Conservation (phyloP, 345 rosid species). For the Cardiospermum halicacabum region DNA sequence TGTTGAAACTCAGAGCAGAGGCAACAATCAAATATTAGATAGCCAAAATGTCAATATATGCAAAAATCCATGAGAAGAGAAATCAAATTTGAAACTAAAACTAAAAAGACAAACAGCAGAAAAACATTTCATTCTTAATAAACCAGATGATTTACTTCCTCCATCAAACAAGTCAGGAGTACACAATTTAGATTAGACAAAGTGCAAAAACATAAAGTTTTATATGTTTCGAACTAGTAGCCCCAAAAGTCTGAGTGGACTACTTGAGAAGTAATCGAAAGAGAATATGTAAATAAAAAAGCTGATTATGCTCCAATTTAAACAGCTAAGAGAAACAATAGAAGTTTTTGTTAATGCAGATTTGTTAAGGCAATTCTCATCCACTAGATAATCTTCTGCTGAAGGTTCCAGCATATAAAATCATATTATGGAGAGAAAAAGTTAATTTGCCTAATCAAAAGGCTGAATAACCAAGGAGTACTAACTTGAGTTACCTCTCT, state of each 20-base stretch:
- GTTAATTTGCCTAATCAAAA: neutral
- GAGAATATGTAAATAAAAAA: neutral
- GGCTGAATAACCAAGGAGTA: neutral
- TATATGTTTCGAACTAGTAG: neutral
- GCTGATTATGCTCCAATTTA: neutral
- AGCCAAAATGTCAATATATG: neutral
- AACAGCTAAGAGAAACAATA: neutral
- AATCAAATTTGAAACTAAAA: neutral
- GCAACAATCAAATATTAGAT: neutral
- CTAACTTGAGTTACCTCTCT: neutral
- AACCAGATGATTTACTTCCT: neutral
- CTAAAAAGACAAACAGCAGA: neutral
- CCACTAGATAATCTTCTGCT: neutral
- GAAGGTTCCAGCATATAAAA: neutral
- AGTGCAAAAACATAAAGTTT: neutral
- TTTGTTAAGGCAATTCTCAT: neutral
- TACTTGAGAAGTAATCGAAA: neutral
- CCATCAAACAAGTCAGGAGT: neutral
- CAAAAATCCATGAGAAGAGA: neutral
- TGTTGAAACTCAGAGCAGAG: neutral
- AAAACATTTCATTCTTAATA: neutral
- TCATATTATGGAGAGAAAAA: neutral
- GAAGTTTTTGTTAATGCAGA: neutral
- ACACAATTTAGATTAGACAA: neutral
- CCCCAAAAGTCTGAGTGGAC: neutral